Conservation (phyloP, 441 rosid genomes). For the Dalechampia spathulata region DNA sequence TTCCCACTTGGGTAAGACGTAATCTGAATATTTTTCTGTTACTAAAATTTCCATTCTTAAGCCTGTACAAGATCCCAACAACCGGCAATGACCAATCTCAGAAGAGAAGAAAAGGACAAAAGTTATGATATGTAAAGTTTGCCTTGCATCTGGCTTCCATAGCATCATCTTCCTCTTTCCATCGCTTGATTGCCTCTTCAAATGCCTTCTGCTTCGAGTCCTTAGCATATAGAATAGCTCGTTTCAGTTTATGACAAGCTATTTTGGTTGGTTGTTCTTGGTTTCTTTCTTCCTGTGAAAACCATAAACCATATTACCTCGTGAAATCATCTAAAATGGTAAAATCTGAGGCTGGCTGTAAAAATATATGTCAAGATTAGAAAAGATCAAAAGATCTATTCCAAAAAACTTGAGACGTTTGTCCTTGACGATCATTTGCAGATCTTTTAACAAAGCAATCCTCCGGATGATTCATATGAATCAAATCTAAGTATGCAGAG, state of each 20-base stretch:
- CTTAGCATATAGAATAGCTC: conserved; percentile 30
- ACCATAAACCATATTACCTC: conserved; percentile 7
- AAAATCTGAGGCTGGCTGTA: too few species aligned
- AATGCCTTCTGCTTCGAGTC: conserved; percentile 34
- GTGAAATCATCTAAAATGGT: too few species aligned
- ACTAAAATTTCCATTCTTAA: not conserved
- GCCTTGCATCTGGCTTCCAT: conserved; percentile 73
- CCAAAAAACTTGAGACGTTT: not conserved
- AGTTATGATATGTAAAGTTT: conserved; percentile 6
- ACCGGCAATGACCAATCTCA: conserved; percentile 7
- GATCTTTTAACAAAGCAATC: not conserved
- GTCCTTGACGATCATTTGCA: not conserved
- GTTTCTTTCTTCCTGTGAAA: conserved; percentile 43
- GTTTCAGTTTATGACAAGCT: conserved; percentile 32
- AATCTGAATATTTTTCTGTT: not conserved
- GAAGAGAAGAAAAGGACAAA: conserved; percentile 3
- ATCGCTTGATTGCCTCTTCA: conserved; percentile 38
- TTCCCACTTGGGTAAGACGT: too few species aligned
- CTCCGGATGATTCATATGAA: too few species aligned
- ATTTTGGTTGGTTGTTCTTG: conserved; percentile 26
- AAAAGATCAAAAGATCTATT: not conserved
- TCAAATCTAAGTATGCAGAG: too few species aligned
- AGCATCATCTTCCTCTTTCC: conserved; percentile 62
- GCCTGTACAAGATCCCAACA: not conserved
- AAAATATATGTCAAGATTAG: not conserved